Evolutionary conservation across 306 rosid species (phyloP).

Genomic region (Pyrus bretschneideri): DNA sequence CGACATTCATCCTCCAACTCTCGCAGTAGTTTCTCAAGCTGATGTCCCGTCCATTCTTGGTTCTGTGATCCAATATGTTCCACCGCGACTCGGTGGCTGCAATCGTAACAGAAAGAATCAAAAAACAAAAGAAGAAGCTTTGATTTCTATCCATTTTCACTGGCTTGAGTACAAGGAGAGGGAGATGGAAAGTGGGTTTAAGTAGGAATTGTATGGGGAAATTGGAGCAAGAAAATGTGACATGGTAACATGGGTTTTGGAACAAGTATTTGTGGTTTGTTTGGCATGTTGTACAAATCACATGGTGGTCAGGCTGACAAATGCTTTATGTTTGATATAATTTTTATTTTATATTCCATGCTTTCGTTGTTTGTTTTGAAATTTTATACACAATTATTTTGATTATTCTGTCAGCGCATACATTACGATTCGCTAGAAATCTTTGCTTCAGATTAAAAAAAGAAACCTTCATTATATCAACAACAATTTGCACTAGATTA

Average conservation of each 20-base stretch:
- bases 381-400: background rate
- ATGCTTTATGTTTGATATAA: background rate
- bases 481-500: too few relatives aligned
- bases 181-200: background rate
- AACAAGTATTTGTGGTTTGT: background rate
- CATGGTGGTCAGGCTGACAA: conserved; percentile 26
- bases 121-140: conserved; percentile 10
- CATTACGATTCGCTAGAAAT: background rate
- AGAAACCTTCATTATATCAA: too few relatives aligned
- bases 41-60: conserved; percentile 24
- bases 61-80: conserved; percentile 44
- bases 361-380: background rate
- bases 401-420: background rate
- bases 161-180: background rate
- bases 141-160: conserved; percentile 26
- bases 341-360: background rate
- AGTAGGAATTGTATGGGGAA: conserved; percentile 2
- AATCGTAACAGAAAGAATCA: conserved; percentile 20
- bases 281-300: conserved; percentile 2
- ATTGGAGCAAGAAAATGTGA: conserved; percentile 9
- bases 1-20: conserved; percentile 67
- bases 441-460: too few relatives aligned
- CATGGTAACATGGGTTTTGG: conserved; percentile 23
- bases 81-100: conserved; percentile 45
- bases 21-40: conserved; percentile 58